phyloP scores from a whole-genome alignment of 495 filamentous ascomycete genomes.

The Podospora pseudopauciseta region DNA sequence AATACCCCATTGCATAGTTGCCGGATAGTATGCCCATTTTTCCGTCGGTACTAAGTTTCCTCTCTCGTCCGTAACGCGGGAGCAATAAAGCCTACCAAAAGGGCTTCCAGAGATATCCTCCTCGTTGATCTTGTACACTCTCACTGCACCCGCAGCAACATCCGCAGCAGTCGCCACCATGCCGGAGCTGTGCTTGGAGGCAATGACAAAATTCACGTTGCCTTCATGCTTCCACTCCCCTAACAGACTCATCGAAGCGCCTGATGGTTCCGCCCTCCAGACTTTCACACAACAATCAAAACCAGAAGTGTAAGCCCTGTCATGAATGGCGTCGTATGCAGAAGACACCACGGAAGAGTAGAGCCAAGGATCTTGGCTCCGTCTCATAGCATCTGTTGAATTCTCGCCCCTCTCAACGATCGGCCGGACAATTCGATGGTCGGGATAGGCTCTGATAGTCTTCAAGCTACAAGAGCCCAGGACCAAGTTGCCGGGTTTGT shows the following conservation, averaged over 20 bases:
- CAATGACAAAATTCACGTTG: conserved; percentile 67
- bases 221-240: conserved; percentile 61
- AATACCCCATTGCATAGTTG: conserved; percentile 70
- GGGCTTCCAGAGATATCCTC: conserved; percentile 31
- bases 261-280: conserved; percentile 54
- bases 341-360: conserved; percentile 76
- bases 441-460: conserved; percentile 59
- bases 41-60: conserved; percentile 41
- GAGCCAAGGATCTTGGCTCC: conserved; percentile 63
- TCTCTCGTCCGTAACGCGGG: conserved; percentile 43
- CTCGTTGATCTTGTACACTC: conserved; percentile 45
- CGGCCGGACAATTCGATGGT: conserved; percentile 63
- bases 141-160: conserved; percentile 43
- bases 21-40: conserved; percentile 61
- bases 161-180: conserved; percentile 53
- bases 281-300: conserved; percentile 78
- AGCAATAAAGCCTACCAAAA: conserved; percentile 43
- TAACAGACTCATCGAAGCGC: conserved; percentile 36
- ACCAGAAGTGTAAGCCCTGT: conserved; percentile 68
- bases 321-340: conserved; percentile 58
- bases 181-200: conserved; percentile 44
- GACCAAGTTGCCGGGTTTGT: conserved; percentile 71
- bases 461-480: conserved; percentile 59
- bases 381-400: conserved; percentile 52
- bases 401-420: conserved; percentile 50